Conservation (phyloP, 495 filamentous ascomycete species). For the Daldinia bambusicola region DNA sequence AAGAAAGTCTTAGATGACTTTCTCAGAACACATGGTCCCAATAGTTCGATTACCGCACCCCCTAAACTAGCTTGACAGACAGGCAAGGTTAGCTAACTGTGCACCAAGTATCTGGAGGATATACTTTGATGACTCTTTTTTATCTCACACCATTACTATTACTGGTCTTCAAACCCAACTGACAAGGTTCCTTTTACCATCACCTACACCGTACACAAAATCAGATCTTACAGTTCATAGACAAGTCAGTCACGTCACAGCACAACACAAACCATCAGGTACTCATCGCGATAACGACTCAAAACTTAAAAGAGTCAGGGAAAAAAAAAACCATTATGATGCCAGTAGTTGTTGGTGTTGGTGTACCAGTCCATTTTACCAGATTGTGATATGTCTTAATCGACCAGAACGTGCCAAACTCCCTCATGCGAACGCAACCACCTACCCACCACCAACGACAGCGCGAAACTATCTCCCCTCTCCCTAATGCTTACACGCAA, state of each 20-base stretch:
- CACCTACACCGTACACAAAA: no score
- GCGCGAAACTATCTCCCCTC: conserved; percentile 13
- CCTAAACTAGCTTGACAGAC: not conserved
- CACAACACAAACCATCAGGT: not conserved
- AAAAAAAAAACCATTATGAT: not conserved
- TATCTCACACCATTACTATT: not conserved
- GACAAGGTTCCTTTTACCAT: not conserved
- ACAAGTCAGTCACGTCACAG: not conserved
- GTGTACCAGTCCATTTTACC: conserved; percentile 13
- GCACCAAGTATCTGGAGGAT: not conserved
- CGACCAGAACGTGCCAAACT: conserved; percentile 40
- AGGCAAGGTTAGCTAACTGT: not conserved
- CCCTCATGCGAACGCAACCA: conserved; percentile 35
- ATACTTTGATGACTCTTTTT: not conserved
- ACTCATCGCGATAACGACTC: not conserved
- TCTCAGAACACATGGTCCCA: no score
- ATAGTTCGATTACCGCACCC: no score
- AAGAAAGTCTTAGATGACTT: no score
- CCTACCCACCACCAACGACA: not conserved
- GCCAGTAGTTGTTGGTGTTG: not conserved
- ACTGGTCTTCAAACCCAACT: not conserved
- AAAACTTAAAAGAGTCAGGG: not conserved
- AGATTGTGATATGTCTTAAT: conserved; percentile 4
- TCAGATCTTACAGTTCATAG: no score
- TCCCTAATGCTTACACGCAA: conserved; percentile 37